A percentile compares a stretch with the other conserved stretches of the same genome.
Evolutionary conservation across 345 rosid species (phyloP).

Genomic region (Gynandropsis gynandra): DNA sequence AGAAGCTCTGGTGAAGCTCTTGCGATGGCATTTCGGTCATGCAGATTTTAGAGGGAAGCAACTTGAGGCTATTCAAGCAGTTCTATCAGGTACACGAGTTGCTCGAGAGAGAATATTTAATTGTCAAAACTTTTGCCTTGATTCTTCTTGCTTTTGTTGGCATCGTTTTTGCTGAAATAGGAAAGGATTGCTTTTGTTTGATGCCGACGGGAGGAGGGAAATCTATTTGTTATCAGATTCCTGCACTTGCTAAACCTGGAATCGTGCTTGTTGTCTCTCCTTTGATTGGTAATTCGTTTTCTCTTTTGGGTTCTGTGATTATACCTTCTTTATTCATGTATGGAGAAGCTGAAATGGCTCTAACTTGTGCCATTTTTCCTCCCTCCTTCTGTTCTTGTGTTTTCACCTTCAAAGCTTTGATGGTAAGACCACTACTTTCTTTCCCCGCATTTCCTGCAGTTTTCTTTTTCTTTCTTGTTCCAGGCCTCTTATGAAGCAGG

Average conservation of each 20-base stretch:
- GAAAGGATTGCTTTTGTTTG: slow-evolving; percentile 86
- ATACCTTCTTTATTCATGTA: neutral
- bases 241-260: slow-evolving; percentile 80
- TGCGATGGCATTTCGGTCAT: slow-evolving; percentile 93
- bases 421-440: slow-evolving; percentile 43
- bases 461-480: neutral
- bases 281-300: slow-evolving; percentile 55
- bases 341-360: slow-evolving; percentile 1
- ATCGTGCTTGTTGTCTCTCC: slow-evolving; percentile 94
- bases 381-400: slow-evolving; percentile 19
- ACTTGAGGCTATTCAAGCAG: slow-evolving; percentile 82
- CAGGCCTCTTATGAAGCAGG: too few relatives aligned
- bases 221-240: slow-evolving; percentile 94
- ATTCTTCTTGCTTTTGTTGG: neutral
- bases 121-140: too few relatives aligned
- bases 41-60: slow-evolving; percentile 81
- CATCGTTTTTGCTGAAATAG: slow-evolving; percentile 14
- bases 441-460: neutral
- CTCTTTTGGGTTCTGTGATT: too few relatives aligned
- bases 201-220: slow-evolving; percentile 99
- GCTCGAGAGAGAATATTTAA: neutral
- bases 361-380: slow-evolving; percentile 16
- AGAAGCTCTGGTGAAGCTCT: slow-evolving; percentile 72
- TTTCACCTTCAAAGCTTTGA: slow-evolving; percentile 54
- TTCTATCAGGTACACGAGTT: slow-evolving; percentile 47